Percentiles rank a stretch among this genome's conserved stretches.
Conservation (phyloP, 2,329 filamentous ascomycete species). For the Fusarium oxysporum region DNA sequence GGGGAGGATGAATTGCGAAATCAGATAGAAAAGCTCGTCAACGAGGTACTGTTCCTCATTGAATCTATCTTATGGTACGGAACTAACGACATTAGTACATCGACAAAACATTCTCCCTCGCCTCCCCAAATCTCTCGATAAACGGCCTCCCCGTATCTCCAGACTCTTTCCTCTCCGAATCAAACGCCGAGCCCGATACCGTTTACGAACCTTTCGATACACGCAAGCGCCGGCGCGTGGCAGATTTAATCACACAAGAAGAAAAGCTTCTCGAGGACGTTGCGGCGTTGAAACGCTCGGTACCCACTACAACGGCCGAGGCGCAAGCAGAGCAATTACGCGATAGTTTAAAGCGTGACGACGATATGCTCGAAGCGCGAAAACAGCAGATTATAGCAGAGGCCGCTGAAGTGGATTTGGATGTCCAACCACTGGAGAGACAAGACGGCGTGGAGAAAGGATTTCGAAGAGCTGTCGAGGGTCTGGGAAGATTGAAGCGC, state of each 20-base stretch:
- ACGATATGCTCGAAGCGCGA: conserved; percentile 54
- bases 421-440: conserved; percentile 56
- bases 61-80: background rate
- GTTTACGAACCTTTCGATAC: conserved; percentile 71
- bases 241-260: conserved; percentile 70
- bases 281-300: conserved; percentile 67
- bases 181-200: conserved; percentile 39
- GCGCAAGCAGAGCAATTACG: conserved; percentile 56
- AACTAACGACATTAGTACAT: conserved; percentile 64
- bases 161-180: conserved; percentile 51
- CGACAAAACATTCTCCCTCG: conserved; percentile 67
- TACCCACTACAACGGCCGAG: conserved; percentile 60
- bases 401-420: conserved; percentile 42
- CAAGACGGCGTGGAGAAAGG: conserved; percentile 57
- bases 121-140: conserved; percentile 70
- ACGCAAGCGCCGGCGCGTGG: conserved; percentile 68
- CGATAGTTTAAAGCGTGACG: conserved; percentile 59
- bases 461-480: conserved; percentile 62
- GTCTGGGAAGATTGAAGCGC: conserved; percentile 65
- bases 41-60: conserved; percentile 58
- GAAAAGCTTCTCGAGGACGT: conserved; percentile 74
- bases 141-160: conserved; percentile 68
- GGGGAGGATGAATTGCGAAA: conserved; percentile 68
- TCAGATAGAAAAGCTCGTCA: conserved; percentile 69
- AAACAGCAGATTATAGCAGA: conserved; percentile 30